Conservation (phyloP, 306 rosid species). For the Casuarina cunninghamiana region DNA sequence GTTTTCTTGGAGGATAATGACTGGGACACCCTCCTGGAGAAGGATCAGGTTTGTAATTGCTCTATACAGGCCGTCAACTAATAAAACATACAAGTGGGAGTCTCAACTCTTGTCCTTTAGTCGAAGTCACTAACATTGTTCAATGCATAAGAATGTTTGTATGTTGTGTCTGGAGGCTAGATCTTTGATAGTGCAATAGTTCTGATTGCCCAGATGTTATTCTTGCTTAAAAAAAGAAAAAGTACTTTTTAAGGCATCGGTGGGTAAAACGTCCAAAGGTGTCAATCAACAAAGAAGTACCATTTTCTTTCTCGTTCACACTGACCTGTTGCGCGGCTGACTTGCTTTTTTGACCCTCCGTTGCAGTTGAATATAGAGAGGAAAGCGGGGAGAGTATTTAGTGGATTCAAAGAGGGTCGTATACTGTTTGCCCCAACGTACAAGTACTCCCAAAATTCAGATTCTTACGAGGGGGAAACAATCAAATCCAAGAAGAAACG, state of each 20-base stretch:
- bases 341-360: background rate
- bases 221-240: too few relatives aligned
- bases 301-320: background rate
- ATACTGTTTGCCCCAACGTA: slow-evolving; percentile 81
- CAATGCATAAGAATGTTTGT: too few relatives aligned
- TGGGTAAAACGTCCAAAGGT: too few relatives aligned
- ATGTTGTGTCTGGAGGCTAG: too few relatives aligned
- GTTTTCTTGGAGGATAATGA: slow-evolving; percentile 69
- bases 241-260: too few relatives aligned
- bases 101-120: too few relatives aligned
- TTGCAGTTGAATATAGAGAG: slow-evolving; percentile 74
- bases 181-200: too few relatives aligned
- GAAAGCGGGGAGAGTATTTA: slow-evolving; percentile 75
- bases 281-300: too few relatives aligned
- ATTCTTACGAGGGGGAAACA: slow-evolving; percentile 83
- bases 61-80: background rate
- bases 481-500: slow-evolving; percentile 82
- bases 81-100: too few relatives aligned
- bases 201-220: too few relatives aligned
- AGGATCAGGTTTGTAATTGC: slow-evolving; percentile 65
- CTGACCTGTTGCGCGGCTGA: background rate
- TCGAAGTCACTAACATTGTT: too few relatives aligned
- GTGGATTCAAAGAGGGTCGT: slow-evolving; percentile 67
- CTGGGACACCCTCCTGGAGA: slow-evolving; percentile 76
- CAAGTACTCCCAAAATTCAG: slow-evolving; percentile 80